Evolutionary conservation across 192 early-diverging fungal genomes (phyloP).

Genomic region (Coemansia sp.): DNA sequence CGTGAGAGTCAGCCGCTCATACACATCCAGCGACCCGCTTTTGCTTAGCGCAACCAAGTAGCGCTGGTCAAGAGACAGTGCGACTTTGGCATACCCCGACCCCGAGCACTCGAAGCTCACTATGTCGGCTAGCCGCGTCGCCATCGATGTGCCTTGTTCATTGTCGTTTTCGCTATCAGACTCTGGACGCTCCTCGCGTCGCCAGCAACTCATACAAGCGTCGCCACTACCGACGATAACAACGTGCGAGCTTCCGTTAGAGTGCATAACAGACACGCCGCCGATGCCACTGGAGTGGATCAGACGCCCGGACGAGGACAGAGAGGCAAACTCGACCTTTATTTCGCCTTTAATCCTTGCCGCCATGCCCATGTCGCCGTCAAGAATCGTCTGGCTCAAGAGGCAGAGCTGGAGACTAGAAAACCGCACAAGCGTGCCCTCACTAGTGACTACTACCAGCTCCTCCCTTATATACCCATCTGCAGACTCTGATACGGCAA

Average conservation of each 20-base stretch:
- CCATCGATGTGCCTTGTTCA: not conserved
- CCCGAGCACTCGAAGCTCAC: conserved; percentile 29
- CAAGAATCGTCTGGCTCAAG: conserved; percentile 30
- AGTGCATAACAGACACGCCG: conserved; percentile 23
- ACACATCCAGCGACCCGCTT: conserved; percentile 30
- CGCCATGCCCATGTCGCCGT: conserved; percentile 28
- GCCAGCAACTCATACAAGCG: conserved; percentile 41
- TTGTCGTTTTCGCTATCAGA: not conserved
- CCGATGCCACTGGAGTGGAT: conserved; percentile 17
- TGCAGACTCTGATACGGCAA: conserved; percentile 7
- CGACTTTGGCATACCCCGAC: conserved; percentile 21
- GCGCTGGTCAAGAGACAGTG: conserved; percentile 23
- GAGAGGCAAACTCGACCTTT: conserved; percentile 19
- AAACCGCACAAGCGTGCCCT: conserved; percentile 34
- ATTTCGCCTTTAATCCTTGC: conserved; percentile 20
- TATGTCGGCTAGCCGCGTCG: conserved; percentile 23
- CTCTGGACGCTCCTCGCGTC: conserved; percentile 4
- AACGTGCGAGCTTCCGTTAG: conserved; percentile 7
- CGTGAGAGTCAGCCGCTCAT: conserved; percentile 45
- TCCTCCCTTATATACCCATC: conserved; percentile 13
- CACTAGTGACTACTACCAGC: conserved; percentile 26
- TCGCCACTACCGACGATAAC: conserved; percentile 30
- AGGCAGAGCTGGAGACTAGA: conserved; percentile 18
- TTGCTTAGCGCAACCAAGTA: conserved; percentile 35
- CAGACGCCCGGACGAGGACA: not conserved